Conservation (phyloP, 352 stramenopile genomes). For the Phytopythium chamaehyphon region DNA sequence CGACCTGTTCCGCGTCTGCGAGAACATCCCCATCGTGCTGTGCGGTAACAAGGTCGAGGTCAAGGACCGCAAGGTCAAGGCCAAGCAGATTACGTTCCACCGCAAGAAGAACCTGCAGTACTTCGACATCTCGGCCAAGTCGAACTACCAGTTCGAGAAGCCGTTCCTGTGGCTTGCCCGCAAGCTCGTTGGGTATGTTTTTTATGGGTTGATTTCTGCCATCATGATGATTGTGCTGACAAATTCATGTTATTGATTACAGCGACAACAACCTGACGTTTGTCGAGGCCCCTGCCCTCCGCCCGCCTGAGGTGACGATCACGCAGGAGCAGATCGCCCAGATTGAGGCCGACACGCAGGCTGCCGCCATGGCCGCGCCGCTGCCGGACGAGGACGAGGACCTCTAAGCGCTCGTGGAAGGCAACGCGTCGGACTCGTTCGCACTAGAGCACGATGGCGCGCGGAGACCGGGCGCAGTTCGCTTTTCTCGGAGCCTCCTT, state of each 20-base stretch:
- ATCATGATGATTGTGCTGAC: slow-evolving; percentile 9
- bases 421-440: slow-evolving; percentile 1
- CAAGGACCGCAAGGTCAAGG: slow-evolving; percentile 99
- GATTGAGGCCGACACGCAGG: slow-evolving; percentile 91
- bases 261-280: slow-evolving; percentile 98
- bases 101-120: slow-evolving; percentile 99
- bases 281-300: slow-evolving; percentile 96
- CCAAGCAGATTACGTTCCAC: slow-evolving; percentile 99
- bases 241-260: slow-evolving; percentile 9
- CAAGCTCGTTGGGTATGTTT: slow-evolving; percentile 94
- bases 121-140: slow-evolving; percentile 99
- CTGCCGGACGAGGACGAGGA: slow-evolving; percentile 98
- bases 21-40: slow-evolving; percentile 99
- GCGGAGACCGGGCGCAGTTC: slow-evolving; percentile 1
- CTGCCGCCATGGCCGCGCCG: slow-evolving; percentile 87
- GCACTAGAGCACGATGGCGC: slow-evolving; percentile 6
- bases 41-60: slow-evolving; percentile 99
- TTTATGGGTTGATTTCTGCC: neutral
- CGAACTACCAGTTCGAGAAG: slow-evolving; percentile 99
- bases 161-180: slow-evolving; percentile 99
- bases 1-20: slow-evolving; percentile 98
- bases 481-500: slow-evolving; percentile 8
- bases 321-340: slow-evolving; percentile 91
- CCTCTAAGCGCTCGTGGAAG: slow-evolving; percentile 77
- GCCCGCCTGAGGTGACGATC: slow-evolving; percentile 95